phyloP scores from a whole-genome alignment of 768 basidiomycete genomes.

The Pleurotus ostreatus region DNA sequence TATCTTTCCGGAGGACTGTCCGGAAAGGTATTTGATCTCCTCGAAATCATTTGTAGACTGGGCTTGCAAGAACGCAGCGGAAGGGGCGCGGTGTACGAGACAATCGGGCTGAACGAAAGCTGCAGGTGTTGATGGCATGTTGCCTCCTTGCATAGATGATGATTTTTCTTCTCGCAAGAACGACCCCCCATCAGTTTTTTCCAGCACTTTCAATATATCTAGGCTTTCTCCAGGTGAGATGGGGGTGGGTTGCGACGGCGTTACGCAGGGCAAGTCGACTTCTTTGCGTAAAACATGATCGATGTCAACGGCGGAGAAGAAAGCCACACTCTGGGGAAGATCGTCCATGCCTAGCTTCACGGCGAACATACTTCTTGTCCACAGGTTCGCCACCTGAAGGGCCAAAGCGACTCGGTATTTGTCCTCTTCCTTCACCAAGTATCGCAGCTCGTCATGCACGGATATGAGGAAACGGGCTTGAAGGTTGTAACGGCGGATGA shows the following conservation, averaged over 20 bases:
- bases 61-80: conserved; percentile 67
- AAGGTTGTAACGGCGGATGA: conserved; percentile 78
- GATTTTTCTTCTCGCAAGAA: conserved; percentile 48
- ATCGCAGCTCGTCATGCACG: conserved; percentile 95
- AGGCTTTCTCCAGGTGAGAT: conserved; percentile 89
- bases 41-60: conserved; percentile 71
- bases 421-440: conserved; percentile 87
- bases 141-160: conserved; percentile 17
- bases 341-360: conserved; percentile 95
- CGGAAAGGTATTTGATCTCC: conserved; percentile 68
- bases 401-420: conserved; percentile 88
- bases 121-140: conserved; percentile 37
- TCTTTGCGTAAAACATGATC: conserved; percentile 92
- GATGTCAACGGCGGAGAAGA: conserved; percentile 95
- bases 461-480: conserved; percentile 92
- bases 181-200: conserved; percentile 67
- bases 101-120: conserved; percentile 47
- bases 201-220: conserved; percentile 62
- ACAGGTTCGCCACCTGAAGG: conserved; percentile 91
- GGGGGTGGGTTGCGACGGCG: conserved; percentile 81
- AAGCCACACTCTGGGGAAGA: conserved; percentile 91
- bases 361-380: conserved; percentile 91
- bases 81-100: conserved; percentile 58
- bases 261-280: conserved; percentile 93
- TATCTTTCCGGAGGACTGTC: conserved; percentile 42